These are phyloP conservation scores for Xylariaceae sp. DNA, from an alignment of 2,329 filamentous ascomycete species.

Conservation along the genomic window DNA sequence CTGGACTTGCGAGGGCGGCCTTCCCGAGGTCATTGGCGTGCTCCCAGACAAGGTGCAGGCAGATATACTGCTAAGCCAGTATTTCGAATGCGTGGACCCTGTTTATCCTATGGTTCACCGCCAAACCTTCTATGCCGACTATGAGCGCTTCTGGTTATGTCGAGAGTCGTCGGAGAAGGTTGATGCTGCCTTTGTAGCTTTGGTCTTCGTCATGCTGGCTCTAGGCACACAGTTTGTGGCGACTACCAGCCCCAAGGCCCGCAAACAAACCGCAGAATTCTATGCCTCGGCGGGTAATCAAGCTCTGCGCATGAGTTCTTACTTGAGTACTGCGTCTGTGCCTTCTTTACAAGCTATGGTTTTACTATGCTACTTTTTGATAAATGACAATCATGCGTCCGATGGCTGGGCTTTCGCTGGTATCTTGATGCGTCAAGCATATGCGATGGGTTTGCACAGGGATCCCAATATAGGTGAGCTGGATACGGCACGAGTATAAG, in stretches of 20 bases:
- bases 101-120: slow-evolving; percentile 78
- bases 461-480: slow-evolving; percentile 66
- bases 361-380: slow-evolving; percentile 76
- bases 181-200: slow-evolving; percentile 66
- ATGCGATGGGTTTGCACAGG: slow-evolving; percentile 76
- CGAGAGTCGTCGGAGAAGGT: slow-evolving; percentile 49
- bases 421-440: slow-evolving; percentile 71
- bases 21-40: slow-evolving; percentile 71
- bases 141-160: slow-evolving; percentile 72
- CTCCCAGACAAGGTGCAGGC: slow-evolving; percentile 72
- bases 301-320: slow-evolving; percentile 69
- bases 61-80: slow-evolving; percentile 61
- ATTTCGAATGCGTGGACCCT: slow-evolving; percentile 70
- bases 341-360: slow-evolving; percentile 77
- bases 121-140: slow-evolving; percentile 71
- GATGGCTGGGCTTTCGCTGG: slow-evolving; percentile 82
- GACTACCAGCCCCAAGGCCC: slow-evolving; percentile 51
- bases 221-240: slow-evolving; percentile 75
- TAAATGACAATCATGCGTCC: slow-evolving; percentile 80
- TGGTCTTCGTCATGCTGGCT: slow-evolving; percentile 74
- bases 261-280: slow-evolving; percentile 74
- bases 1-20: slow-evolving; percentile 74
- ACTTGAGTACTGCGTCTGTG: slow-evolving; percentile 69
- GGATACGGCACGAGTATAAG: not conserved
- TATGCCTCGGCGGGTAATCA: slow-evolving; percentile 78